phyloP scores from a whole-genome alignment of 139 green algal genomes.

The Micractinium conductrix region DNA sequence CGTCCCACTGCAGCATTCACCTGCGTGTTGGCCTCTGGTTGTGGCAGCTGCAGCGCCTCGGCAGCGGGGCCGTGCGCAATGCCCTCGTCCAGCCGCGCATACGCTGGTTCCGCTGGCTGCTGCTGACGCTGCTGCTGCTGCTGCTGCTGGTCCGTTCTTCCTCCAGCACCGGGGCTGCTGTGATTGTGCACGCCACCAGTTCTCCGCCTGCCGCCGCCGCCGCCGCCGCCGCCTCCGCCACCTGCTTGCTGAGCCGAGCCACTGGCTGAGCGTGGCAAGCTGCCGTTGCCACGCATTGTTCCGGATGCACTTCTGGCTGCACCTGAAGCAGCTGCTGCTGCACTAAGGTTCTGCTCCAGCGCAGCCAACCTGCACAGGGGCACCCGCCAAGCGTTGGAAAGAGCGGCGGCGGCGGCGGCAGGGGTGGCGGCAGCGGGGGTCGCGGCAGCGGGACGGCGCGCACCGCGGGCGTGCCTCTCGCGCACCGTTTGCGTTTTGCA shows the following conservation, averaged over 20 bases:
- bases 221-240: neutral
- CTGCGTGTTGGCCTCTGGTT: neutral
- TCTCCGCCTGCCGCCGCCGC: neutral
- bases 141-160: neutral
- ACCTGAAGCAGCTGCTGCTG: neutral
- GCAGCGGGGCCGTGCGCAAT: constrained; percentile 20
- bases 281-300: neutral
- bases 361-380: constrained; percentile 21
- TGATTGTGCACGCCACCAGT: neutral
- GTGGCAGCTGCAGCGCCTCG: constrained; percentile 22
- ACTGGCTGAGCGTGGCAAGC: neutral
- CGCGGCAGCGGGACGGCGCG: neutral
- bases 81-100: neutral
- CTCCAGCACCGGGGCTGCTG: neutral
- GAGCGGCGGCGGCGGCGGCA: neutral
- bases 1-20: neutral
- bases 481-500: neutral
- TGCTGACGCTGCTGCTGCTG: constrained; percentile 22
- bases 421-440: neutral
- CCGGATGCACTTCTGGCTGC: too few relatives aligned
- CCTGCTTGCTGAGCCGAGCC: neutral
- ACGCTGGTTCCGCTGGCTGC: neutral
- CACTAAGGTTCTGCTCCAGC: constrained; percentile 4
- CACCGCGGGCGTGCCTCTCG: neutral
- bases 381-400: too few relatives aligned